phyloP scores from a whole-genome alignment of 306 rosid genomes.

The Ziziphus jujuba region DNA sequence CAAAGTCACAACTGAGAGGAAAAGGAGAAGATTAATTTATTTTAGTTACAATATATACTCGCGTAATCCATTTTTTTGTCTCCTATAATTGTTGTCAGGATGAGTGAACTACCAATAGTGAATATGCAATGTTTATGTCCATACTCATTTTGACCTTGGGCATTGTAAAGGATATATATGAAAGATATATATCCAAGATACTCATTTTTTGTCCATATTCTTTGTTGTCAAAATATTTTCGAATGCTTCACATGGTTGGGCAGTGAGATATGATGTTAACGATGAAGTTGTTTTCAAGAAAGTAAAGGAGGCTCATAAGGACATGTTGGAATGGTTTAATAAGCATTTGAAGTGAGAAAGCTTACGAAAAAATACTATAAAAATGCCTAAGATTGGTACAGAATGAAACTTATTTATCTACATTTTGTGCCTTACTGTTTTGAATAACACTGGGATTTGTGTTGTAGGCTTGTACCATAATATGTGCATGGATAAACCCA shows the following conservation, averaged over 20 bases:
- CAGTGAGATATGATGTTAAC: slow-evolving; percentile 45
- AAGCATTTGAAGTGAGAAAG: slow-evolving; percentile 54
- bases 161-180: not conserved
- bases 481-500: too few species aligned
- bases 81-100: too few species aligned
- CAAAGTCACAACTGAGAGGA: not conserved
- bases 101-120: not conserved
- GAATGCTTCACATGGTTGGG: slow-evolving; percentile 61
- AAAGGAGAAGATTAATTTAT: not conserved
- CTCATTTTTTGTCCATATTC: too few species aligned
- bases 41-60: not conserved
- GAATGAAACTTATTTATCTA: too few species aligned
- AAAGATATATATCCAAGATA: too few species aligned
- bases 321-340: slow-evolving; percentile 60
- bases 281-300: slow-evolving; percentile 45
- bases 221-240: slow-evolving; percentile 63
- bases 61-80: not conserved
- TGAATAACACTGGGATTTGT: too few species aligned
- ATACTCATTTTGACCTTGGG: not conserved
- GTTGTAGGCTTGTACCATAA: too few species aligned
- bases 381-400: too few species aligned
- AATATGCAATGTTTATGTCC: not conserved
- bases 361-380: too few species aligned
- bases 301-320: slow-evolving; percentile 63
- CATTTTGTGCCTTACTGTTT: too few species aligned